Conservation (phyloP, 805 yeast species). For the Myxozyma monticola region DNA sequence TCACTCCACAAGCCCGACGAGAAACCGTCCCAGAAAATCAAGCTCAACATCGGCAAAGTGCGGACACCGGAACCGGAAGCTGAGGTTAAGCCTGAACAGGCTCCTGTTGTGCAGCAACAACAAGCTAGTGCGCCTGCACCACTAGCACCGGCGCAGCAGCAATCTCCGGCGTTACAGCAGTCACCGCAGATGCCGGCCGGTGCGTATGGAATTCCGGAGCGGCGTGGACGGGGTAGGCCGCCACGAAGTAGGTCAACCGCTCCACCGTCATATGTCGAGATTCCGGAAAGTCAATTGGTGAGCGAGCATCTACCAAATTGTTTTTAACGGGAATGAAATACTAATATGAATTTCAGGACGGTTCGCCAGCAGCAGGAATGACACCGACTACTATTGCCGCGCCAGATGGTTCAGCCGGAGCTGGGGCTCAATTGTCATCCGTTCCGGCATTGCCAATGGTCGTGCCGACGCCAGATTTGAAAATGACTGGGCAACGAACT, state of each 20-base stretch:
- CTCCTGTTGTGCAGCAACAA: too few relatives aligned
- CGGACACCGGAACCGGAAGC: constrained; percentile 24
- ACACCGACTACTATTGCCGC: neutral
- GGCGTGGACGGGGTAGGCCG: constrained; percentile 30
- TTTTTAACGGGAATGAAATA: too few relatives aligned
- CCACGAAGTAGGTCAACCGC: constrained; percentile 1
- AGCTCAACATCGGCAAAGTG: constrained; percentile 19
- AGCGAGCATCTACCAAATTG: too few relatives aligned
- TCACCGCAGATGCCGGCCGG: too few relatives aligned
- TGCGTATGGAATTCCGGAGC: too few relatives aligned
- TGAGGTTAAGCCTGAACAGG: too few relatives aligned
- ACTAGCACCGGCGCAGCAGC: too few relatives aligned
- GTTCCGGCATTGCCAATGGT: constrained; percentile 22
- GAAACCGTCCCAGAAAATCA: constrained; percentile 26
- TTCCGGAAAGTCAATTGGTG: too few relatives aligned
- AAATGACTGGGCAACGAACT: too few relatives aligned
- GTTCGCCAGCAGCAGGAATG: neutral
- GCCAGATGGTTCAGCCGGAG: neutral
- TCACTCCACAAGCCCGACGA: constrained; percentile 16
- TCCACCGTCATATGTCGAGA: neutral
- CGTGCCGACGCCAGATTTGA: constrained; percentile 9
- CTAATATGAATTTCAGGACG: too few relatives aligned
- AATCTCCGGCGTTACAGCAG: too few relatives aligned
- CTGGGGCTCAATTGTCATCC: constrained; percentile 6
- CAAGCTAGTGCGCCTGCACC: too few relatives aligned